Base-by-base conservation (phyloP, 106 monocot genomes). In the Platanthera zijinensis region DNA sequence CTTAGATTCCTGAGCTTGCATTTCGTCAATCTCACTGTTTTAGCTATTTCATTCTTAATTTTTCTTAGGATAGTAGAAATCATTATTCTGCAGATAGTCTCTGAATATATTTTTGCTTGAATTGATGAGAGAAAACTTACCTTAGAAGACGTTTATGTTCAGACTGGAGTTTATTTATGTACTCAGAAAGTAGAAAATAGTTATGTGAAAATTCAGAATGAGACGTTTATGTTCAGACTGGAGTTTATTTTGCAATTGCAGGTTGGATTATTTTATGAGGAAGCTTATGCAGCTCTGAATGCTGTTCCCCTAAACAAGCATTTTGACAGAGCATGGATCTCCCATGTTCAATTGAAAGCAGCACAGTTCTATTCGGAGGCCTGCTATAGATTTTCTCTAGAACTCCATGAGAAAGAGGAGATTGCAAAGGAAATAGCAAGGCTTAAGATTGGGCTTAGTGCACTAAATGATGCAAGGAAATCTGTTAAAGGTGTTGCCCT, bases 371-470 rank as follows among this genome's bases (percentile, higher is more conserved):
- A 89, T 83, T 82, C 91, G 47, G 91, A 95, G 75, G 89, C 95
- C 70, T 89, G 85, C 69, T 83, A 87, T 78, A 81, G 87, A 63
- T 84, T 76, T 52, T 73, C 84, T 48, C 54, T 89, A 28, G 85
- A 95, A 61, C 86, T 95, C 50, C 91, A 95, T 72, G 83, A 78
- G 52, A 91, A 89, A 68, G 91, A 91, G 56, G 91, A 92, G 18
- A 89, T 95, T 75, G 89, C 88, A 10, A 79, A 87, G 70, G 95
- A 95, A 82, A 92, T 95, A 77, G 85, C 84, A 17, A 75, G 93
- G 46, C 80, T 93, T 28, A 93, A 83, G 75, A 82, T 79, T 76
- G 88, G 86, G 10, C 62, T 88, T 66, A 78, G 77, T 77, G 83
- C 86, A n/a, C 83, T 93, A 13, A 15, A 79, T 7, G 86, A 93